Evolutionary conservation across 257 asterid species (phyloP).

Genomic region (Mentha longifolia): DNA sequence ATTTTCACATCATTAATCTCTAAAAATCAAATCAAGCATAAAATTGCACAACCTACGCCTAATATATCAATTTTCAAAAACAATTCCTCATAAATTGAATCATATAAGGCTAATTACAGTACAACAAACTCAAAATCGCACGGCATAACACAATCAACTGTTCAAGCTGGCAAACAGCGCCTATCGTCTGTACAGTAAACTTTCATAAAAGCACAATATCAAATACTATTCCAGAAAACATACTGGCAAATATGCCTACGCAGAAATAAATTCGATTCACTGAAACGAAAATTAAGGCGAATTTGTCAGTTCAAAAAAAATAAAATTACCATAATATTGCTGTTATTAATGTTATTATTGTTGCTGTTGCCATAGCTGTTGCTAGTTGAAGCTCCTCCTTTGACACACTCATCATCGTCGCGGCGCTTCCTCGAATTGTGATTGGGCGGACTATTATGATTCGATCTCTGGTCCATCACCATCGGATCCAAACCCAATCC

Average conservation of each 20-base stretch:
- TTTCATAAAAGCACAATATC: not conserved
- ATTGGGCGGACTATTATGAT: constrained; percentile 37
- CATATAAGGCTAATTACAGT: not conserved
- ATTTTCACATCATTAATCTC: not conserved
- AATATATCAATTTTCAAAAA: not conserved
- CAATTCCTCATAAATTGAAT: constrained; percentile 6
- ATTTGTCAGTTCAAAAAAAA: not conserved
- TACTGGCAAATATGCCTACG: not conserved
- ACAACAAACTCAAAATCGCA: constrained; percentile 22
- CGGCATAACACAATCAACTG: constrained; percentile 13
- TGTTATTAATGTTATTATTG: not conserved
- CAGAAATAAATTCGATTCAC: not conserved
- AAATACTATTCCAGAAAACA: not conserved
- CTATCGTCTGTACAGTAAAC: constrained; percentile 9
- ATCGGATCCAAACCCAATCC: constrained; percentile 54
- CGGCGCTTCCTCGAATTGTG: constrained; percentile 57
- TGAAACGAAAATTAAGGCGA: constrained; percentile 9
- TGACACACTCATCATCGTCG: constrained; percentile 43
- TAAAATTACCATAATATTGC: constrained; percentile 43
- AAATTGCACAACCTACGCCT: not conserved
- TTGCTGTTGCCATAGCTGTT: constrained; percentile 42
- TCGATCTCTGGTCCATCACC: constrained; percentile 53
- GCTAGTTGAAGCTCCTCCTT: constrained; percentile 55
- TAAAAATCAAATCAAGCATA: not conserved
- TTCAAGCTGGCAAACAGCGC: constrained; percentile 30